Evolutionary conservation across 441 rosid genomes (phyloP).

Genomic region (Erodium texanum): DNA sequence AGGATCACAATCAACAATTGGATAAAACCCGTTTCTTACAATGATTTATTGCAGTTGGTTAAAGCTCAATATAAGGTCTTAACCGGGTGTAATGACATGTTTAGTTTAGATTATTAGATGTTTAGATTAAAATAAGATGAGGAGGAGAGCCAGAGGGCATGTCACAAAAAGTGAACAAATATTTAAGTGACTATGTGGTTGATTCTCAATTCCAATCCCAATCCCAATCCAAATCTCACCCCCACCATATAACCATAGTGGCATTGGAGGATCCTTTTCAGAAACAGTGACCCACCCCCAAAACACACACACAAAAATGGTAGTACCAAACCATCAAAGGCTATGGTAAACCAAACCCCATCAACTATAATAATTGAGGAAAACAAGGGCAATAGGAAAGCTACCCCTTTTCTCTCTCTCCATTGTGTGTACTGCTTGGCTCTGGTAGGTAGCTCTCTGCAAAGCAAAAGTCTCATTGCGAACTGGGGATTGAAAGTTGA

Average conservation of each 20-base stretch:
- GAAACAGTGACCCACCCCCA: background rate
- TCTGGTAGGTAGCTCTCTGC: background rate
- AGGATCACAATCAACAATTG: too few relatives aligned
- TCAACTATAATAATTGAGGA: background rate
- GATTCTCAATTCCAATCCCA: background rate
- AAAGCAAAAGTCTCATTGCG: conserved; percentile 5
- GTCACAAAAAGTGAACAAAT: background rate
- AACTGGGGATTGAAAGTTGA: conserved; percentile 11
- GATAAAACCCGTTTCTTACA: too few relatives aligned
- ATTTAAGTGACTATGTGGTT: background rate
- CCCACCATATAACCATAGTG: background rate
- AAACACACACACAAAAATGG: conserved; percentile 3
- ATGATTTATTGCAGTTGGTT: too few relatives aligned
- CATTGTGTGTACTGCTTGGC: background rate
- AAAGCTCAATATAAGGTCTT: too few relatives aligned
- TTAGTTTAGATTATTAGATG: too few relatives aligned
- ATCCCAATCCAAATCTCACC: background rate
- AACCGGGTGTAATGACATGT: too few relatives aligned
- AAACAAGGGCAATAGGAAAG: background rate
- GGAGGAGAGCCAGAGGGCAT: too few relatives aligned
- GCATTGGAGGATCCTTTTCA: background rate
- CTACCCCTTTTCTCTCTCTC: background rate
- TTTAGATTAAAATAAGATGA: too few relatives aligned
- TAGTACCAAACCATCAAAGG: background rate
- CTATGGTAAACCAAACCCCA: background rate